Conservation (phyloP, 768 basidiomycete genomes). For the Dendrothele bispora region DNA sequence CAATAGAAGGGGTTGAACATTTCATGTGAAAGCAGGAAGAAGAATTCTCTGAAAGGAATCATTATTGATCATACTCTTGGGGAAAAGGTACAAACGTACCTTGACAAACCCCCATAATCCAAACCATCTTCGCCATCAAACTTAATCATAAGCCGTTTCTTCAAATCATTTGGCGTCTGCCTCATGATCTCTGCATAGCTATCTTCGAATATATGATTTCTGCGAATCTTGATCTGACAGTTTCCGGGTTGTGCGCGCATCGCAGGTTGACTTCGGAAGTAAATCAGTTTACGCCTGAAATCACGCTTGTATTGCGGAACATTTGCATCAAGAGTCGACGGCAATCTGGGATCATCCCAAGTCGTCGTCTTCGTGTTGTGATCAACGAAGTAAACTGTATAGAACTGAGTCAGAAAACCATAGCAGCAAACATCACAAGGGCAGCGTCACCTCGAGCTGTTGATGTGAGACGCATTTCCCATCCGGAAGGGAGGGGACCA, state of each 20-base stretch:
- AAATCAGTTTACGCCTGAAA: conserved; percentile 98
- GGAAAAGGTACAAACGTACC: conserved; percentile 49
- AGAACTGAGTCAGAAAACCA: too few species aligned
- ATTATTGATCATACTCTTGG: conserved; percentile 3
- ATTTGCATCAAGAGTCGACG: conserved; percentile 92
- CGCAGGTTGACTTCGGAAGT: conserved; percentile 98
- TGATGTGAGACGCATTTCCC: conserved; percentile 99
- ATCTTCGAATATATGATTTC: conserved; percentile 99
- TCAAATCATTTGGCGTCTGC: conserved; percentile 96
- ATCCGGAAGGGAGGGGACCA: conserved; percentile 94
- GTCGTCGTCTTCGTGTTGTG: conserved; percentile 99
- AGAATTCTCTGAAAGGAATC: conserved; percentile 79
- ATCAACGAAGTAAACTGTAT: conserved; percentile 99
- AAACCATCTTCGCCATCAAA: conserved; percentile 99
- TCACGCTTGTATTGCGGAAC: conserved; percentile 99
- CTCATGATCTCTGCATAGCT: conserved; percentile 99
- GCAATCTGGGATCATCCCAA: conserved; percentile 97
- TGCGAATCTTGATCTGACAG: conserved; percentile 97
- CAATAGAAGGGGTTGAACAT: conserved; percentile 99
- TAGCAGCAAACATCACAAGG: too few species aligned
- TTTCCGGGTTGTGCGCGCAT: conserved; percentile 98
- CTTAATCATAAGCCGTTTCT: conserved; percentile 99
- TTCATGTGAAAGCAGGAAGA: conserved; percentile 98
- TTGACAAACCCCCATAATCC: conserved; percentile 97
- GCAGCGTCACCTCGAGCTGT: too few species aligned